These are phyloP conservation scores for Begonia loranthoides DNA, from an alignment of 306 rosid genomes.

Conservation along the genomic window DNA sequence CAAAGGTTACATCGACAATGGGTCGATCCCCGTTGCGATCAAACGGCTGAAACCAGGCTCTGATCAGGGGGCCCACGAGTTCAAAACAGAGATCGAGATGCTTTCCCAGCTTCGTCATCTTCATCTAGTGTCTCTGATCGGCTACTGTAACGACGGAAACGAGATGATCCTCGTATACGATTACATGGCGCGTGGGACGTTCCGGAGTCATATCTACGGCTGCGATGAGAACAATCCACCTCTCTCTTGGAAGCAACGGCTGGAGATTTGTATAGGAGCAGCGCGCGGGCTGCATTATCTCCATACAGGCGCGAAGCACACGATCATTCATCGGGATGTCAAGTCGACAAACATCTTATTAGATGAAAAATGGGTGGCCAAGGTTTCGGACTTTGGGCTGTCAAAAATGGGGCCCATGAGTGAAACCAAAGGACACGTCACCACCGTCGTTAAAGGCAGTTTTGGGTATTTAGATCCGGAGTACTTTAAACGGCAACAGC, in stretches of 20 bases:
- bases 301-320: conserved; percentile 2
- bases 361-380: conserved; percentile 26
- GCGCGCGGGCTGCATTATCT: conserved; percentile 21
- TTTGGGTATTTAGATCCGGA: conserved; percentile 37
- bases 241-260: conserved; percentile 16
- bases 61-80: conserved; percentile 22
- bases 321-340: conserved; percentile 24
- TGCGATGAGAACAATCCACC: not conserved
- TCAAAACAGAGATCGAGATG: conserved; percentile 24
- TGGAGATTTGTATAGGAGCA: conserved; percentile 14
- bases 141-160: conserved; percentile 4
- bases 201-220: conserved; percentile 13
- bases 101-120: conserved; percentile 22
- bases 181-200: conserved; percentile 9
- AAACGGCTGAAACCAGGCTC: conserved; percentile 26
- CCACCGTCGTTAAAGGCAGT: conserved; percentile 29
- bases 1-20: conserved; percentile 12
- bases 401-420: conserved; percentile 15
- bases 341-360: conserved; percentile 20
- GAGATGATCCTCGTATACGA: conserved; percentile 27
- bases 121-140: conserved; percentile 17
- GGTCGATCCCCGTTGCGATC: conserved; percentile 9
- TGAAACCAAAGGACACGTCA: conserved; percentile 16
- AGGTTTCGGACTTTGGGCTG: conserved; percentile 34
- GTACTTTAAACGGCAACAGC: conserved; percentile 13